phyloP scores from a whole-genome alignment of 371 early-diverging fungal genomes.

The Umbelopsis sp. region DNA sequence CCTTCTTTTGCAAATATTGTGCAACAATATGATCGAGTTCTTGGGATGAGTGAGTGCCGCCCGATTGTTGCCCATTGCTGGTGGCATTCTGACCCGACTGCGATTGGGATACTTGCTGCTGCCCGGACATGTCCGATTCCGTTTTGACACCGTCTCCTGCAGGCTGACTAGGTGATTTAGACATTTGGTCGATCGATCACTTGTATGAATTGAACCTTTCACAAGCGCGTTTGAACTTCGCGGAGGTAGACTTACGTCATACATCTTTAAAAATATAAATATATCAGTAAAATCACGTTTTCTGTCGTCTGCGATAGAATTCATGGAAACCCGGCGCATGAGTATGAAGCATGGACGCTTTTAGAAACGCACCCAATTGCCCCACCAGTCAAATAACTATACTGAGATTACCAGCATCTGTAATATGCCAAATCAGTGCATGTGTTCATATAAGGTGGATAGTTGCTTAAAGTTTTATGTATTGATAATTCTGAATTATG shows the following conservation, averaged over 20 bases:
- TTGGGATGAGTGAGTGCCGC: slow-evolving; percentile 7
- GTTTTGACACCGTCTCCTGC: slow-evolving; percentile 16
- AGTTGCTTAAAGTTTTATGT: too few species aligned
- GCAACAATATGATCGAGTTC: slow-evolving; percentile 43
- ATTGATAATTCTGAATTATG: too few species aligned
- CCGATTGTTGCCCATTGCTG: neutral
- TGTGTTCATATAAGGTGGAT: too few species aligned
- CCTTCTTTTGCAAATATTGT: slow-evolving; percentile 46
- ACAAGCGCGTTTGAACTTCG: neutral
- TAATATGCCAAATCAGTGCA: too few species aligned
- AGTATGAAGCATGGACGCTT: too few species aligned
- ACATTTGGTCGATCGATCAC: slow-evolving; percentile 15
- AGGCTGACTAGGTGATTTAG: slow-evolving; percentile 18
- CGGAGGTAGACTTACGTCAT: neutral
- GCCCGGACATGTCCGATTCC: slow-evolving; percentile 2
- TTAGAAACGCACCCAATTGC: too few species aligned
- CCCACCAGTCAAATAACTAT: too few species aligned
- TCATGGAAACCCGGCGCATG: too few species aligned
- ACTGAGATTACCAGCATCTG: too few species aligned
- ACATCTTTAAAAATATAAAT: neutral
- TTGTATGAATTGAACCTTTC: neutral
- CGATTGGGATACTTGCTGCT: slow-evolving; percentile 9
- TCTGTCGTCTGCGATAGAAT: too few species aligned
- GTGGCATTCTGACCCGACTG: neutral
- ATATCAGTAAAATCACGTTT: neutral